Conservation (phyloP, 2,329 filamentous ascomycete species). For the Exophiala spinifera region DNA sequence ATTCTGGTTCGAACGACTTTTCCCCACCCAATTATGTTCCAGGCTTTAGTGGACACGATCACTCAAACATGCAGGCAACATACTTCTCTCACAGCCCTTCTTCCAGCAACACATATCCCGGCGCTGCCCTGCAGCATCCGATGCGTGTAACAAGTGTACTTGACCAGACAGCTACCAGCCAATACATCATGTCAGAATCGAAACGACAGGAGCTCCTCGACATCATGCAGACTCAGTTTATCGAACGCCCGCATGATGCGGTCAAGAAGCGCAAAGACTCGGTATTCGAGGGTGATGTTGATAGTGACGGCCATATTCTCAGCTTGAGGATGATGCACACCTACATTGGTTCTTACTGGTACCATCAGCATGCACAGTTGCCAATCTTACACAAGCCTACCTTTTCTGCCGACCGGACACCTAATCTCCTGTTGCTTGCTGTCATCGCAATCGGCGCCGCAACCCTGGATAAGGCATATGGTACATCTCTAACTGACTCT, state of each 20-base stretch:
- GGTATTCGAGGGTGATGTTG: constrained; percentile 74
- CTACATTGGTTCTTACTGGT: constrained; percentile 91
- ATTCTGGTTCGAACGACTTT: constrained; percentile 52
- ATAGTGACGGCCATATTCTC: constrained; percentile 60
- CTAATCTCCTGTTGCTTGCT: constrained; percentile 76
- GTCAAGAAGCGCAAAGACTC: constrained; percentile 71
- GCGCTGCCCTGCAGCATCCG: constrained; percentile 57
- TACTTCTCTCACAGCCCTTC: constrained; percentile 51
- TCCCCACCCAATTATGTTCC: constrained; percentile 40
- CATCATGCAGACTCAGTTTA: constrained; percentile 75
- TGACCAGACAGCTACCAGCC: constrained; percentile 69
- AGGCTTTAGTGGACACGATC: constrained; percentile 40
- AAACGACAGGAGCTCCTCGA: constrained; percentile 82
- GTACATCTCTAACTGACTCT: constrained; percentile 67
- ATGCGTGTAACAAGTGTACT: constrained; percentile 87
- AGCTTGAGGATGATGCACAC: constrained; percentile 94
- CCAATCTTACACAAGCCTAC: constrained; percentile 94
- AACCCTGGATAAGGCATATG: constrained; percentile 79
- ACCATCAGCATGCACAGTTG: constrained; percentile 88
- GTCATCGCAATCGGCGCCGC: constrained; percentile 92
- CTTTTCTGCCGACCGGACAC: constrained; percentile 82
- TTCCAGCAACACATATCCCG: constrained; percentile 15
- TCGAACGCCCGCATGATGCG: constrained; percentile 72
- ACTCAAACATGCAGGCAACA: constrained; percentile 47
- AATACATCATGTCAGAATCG: constrained; percentile 78